Evolutionary conservation across 106 monocot species (phyloP).

Genomic region (Phalaenopsis equestris): DNA sequence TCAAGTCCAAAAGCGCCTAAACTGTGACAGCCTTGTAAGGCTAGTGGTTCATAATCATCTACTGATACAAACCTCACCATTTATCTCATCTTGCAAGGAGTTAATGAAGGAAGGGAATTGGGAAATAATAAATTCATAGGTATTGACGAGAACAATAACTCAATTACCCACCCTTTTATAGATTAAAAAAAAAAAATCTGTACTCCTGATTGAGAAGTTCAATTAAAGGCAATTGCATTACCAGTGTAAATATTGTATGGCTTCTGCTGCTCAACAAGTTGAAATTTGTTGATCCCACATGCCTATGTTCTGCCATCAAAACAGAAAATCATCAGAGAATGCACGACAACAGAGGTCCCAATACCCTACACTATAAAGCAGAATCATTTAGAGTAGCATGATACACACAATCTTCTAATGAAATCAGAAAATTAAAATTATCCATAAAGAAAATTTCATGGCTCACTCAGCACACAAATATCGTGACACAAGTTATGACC

Average conservation of each 20-base stretch:
- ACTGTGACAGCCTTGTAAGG: too few relatives aligned
- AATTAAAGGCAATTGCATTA: conserved; percentile 17
- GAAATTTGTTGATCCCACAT: conserved; percentile 93
- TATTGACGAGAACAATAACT: not conserved
- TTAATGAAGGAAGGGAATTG: not conserved
- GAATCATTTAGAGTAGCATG: not conserved
- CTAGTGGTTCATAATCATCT: not conserved
- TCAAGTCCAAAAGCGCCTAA: too few relatives aligned
- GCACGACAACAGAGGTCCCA: conserved; percentile 4
- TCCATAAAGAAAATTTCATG: not conserved
- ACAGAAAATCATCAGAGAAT: conserved; percentile 2
- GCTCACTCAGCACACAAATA: not conserved
- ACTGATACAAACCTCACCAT: not conserved
- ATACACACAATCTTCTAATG: not conserved
- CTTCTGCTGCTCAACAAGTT: conserved; percentile 97
- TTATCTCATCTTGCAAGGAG: not conserved
- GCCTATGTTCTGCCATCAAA: conserved; percentile 75
- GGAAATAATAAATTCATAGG: not conserved
- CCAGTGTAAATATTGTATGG: conserved; percentile 98
- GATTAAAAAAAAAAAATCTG: not conserved
- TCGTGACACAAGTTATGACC: not conserved
- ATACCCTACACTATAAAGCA: not conserved
- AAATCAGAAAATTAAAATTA: not conserved
- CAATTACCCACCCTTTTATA: not conserved
- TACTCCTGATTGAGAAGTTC: not conserved